phyloP scores from a whole-genome alignment of 345 rosid species.

The Excoecaria cochinchinensis region DNA sequence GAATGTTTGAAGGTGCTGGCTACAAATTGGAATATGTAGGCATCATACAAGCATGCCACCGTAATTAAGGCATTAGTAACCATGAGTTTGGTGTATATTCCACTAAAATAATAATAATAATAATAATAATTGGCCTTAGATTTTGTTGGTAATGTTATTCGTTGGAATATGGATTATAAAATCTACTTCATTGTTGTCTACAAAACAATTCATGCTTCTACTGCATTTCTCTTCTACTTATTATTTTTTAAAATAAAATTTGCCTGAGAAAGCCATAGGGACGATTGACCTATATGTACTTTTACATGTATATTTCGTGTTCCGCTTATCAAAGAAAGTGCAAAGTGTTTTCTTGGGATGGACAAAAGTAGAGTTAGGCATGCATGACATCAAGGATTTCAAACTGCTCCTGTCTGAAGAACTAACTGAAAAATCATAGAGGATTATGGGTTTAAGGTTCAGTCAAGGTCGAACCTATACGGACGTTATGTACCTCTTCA shows the following conservation, averaged over 20 bases:
- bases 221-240: neutral
- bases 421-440: no score
- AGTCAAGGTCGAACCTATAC: no score
- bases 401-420: no score
- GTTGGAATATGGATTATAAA: neutral
- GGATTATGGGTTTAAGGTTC: no score
- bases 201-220: constrained; percentile 1
- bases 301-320: neutral
- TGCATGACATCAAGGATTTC: no score
- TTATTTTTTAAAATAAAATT: neutral
- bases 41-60: constrained; percentile 2
- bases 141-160: constrained; percentile 18
- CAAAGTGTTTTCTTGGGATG: neutral
- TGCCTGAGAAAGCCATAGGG: neutral
- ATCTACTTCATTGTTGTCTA: neutral
- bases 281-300: neutral
- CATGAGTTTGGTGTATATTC: neutral
- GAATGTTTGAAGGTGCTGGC: constrained; percentile 4
- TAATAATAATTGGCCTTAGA: neutral
- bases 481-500: no score
- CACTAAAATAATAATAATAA: neutral
- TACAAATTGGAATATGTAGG: neutral
- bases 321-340: neutral
- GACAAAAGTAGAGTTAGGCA: no score
- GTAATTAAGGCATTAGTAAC: constrained; percentile 3